Base-by-base conservation (phyloP, 1,284 basidiomycete species). In the Leccinum ponderosum region DNA sequence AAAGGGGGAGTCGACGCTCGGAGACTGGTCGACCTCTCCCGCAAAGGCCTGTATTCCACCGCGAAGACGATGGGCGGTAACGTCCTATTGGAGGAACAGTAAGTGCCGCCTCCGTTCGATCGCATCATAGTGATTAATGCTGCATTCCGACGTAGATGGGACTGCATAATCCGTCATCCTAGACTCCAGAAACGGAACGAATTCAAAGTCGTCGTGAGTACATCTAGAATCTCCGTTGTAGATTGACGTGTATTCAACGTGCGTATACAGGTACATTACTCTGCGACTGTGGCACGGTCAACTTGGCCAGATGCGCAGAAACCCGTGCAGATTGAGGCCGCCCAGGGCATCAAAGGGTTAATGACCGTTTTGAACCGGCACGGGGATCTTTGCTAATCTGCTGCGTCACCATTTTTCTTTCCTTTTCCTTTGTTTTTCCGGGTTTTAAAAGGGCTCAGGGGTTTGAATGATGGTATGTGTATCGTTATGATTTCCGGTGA, bases 61-160 rank as follows among this genome's bases (percentile, higher is more conserved):
- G 76, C 76, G n/a, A 73, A 64, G 55, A 65, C 61, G 44, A 73
- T 75, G 70, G 75, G 75, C 6, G 77, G 74, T 6, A 78, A 77
- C 48, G 72, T 77, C 48, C 64, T 76, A 4, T 61, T 76, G 25
- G 75, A 78, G 52, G 75, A 76, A 51, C 65, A 74, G 74, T 75
- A 54, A 60, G 76, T 60, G 53, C 54, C 54, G 54, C 58, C 56
- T 61, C 56, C 54, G 11, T 53, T 61, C 56, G 69, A 62, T 69
- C 58, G 53, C 48, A 57, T 61, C 63, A 63, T 15, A 61, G 60
- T 62, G 62, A 70, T 67, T 33, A 62, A 65, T 56, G 11, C 22
- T 57, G 56, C 62, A 58, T 67, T 61, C 62, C 58, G 50, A 56
- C 60, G 35, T 53, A 77, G 76, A 65, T 75, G 74, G 76, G 68